Evolutionary conservation across 257 asterid genomes (phyloP), one percentile per base, ranked within the genome.

Genomic region (Solanum appendiculatum): DNA sequence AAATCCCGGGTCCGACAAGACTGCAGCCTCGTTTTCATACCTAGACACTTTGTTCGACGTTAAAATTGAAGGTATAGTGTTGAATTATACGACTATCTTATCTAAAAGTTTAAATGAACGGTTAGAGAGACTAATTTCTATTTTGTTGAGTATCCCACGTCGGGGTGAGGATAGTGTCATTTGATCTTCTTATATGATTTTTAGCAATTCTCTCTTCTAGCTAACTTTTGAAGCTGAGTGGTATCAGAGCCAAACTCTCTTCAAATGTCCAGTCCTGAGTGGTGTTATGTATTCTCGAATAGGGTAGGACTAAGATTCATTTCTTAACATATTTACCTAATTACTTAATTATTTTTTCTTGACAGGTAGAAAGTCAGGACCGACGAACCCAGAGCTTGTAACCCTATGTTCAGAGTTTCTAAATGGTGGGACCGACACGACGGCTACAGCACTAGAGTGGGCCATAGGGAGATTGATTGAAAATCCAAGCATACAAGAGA

Each of bases 361-460:
- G 1, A 48, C 29, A 80, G 85, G 85, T 6, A 84, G 98, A 37
- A 92, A 93, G 66, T 92, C 99, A 0, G 77, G 88, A 0, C 99
- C 98, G 0, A 86, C 95, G 0, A 86, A 93, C 36, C 82, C 93
- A 1, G 99, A 95, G 36, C 87, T 96, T 39, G 98, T 96, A 0
- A 94, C 98, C 2, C 91, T 96, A 3, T 92, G 95, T 34, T 96
- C 99, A 0, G 99, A 96, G 88, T 93, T 96, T 86, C 42, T 96
- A 29, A 96, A 95, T 34, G 99, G 99, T 12, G 99, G 99, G 9
- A 96, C 99, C 2, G 99, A 95, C 93, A 96, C 99, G 1, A 96
- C 98, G 6, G 99, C 92, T 27, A 94, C 98, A 7, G 97, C 98
- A 12, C 81, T 96, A 60, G 99, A 96, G 85, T 96, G 98, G 98